Evolutionary conservation across 371 early-diverging fungal species (phyloP).

Genomic region (Mortierella sp.): DNA sequence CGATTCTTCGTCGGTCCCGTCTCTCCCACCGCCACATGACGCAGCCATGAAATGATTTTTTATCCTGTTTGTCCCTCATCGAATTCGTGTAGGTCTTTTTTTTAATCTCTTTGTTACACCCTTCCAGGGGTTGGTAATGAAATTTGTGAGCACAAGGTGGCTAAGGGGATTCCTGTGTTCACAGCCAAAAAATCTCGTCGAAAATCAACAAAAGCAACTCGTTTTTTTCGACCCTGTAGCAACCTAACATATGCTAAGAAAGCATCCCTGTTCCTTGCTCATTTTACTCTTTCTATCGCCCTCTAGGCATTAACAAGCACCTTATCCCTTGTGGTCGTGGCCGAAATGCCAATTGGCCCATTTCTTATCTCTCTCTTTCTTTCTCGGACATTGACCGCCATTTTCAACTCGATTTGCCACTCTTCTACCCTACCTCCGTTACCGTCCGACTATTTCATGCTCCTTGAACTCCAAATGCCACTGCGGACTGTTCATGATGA

Average conservation of each 20-base stretch:
- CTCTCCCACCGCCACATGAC: background rate
- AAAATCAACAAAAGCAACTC: background rate
- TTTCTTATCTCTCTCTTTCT: conserved; percentile 27
- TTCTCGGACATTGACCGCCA: background rate
- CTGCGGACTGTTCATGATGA: too few relatives aligned
- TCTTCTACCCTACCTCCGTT: background rate
- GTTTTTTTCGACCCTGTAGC: conserved; percentile 4
- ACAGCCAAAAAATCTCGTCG: background rate
- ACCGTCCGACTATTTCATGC: background rate
- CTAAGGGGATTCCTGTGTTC: conserved; percentile 11
- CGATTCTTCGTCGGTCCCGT: conserved; percentile 6
- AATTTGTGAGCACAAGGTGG: conserved; percentile 6
- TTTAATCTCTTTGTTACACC: background rate
- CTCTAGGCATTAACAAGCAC: background rate
- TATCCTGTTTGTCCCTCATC: too few relatives aligned
- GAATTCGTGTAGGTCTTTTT: conserved; percentile 5
- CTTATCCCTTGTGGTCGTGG: conserved; percentile 28
- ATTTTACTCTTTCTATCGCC: background rate
- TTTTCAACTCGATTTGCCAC: too few relatives aligned
- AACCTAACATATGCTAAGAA: background rate
- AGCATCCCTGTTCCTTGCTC: background rate
- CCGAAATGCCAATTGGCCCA: conserved; percentile 55
- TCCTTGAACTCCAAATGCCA: background rate
- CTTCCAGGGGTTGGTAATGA: background rate
- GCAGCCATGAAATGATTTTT: conserved; percentile 1